These are phyloP conservation scores for Diaporthe sp. DNA, from an alignment of 2,329 filamentous ascomycete genomes.

Conservation along the genomic window DNA sequence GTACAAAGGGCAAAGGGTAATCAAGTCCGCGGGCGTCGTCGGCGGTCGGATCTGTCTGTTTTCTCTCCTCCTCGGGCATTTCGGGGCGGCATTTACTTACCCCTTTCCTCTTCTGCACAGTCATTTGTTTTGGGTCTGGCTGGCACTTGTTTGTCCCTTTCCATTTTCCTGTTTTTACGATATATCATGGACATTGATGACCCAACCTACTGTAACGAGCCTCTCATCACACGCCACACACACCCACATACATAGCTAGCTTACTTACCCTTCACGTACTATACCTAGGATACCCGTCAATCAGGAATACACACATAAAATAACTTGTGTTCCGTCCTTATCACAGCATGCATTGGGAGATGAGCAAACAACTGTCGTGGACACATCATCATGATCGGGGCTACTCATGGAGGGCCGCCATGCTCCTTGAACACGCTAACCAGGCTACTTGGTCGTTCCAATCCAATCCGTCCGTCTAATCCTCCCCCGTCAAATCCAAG, in stretches of 20 bases:
- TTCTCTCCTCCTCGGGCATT: slow-evolving; percentile 12
- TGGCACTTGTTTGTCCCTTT: slow-evolving; percentile 13
- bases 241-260: slow-evolving; percentile 31
- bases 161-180: slow-evolving; percentile 37
- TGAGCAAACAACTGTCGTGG: background rate
- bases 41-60: slow-evolving; percentile 20
- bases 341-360: background rate
- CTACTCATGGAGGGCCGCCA: background rate
- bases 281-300: slow-evolving; percentile 42
- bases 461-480: slow-evolving; percentile 25
- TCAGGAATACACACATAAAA: slow-evolving; percentile 27
- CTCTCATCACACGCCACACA: background rate
- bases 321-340: background rate
- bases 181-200: slow-evolving; percentile 41
- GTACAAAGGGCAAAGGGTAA: slow-evolving; percentile 6
- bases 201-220: slow-evolving; percentile 38
- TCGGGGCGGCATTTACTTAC: slow-evolving; percentile 29
- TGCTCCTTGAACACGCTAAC: background rate
- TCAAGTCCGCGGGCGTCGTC: slow-evolving; percentile 15
- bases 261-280: slow-evolving; percentile 33
- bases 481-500: slow-evolving; percentile 46
- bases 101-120: slow-evolving; percentile 1
- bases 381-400: background rate
- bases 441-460: background rate
- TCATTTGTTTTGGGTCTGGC: slow-evolving; percentile 20